Conservation (phyloP, 169 alveolate species). For the Plasmodium cynomolgi region DNA sequence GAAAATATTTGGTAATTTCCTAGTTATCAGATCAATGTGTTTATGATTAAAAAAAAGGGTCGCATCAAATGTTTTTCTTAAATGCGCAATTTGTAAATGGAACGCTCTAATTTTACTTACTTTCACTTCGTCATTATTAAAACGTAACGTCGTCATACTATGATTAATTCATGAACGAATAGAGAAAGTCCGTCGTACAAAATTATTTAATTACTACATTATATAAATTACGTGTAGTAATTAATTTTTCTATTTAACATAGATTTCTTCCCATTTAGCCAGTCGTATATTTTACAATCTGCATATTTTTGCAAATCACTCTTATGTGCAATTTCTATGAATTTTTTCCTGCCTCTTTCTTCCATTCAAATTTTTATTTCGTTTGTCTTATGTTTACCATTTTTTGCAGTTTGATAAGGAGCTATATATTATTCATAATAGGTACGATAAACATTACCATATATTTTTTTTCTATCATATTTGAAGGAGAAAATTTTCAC, state of each 20-base stretch:
- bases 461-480: not conserved
- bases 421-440: not conserved
- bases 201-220: not conserved
- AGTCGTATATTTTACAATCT: not conserved
- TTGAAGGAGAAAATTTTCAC: not conserved
- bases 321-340: not conserved
- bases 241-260: not conserved
- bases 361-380: too few species aligned
- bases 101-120: not conserved
- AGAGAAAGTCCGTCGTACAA: not conserved
- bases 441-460: not conserved
- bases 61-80: not conserved
- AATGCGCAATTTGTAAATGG: not conserved
- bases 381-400: not conserved
- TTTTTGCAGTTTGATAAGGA: not conserved
- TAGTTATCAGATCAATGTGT: too few species aligned
- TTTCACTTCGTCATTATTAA: not conserved
- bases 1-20: too few species aligned
- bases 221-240: not conserved
- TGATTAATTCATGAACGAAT: not conserved
- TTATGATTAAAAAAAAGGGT: too few species aligned
- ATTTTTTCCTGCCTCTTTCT: not conserved
- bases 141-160: not conserved
- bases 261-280: not conserved
- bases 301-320: not conserved